Base-by-base conservation (phyloP, 306 rosid genomes). In the Malus asiatica region DNA sequence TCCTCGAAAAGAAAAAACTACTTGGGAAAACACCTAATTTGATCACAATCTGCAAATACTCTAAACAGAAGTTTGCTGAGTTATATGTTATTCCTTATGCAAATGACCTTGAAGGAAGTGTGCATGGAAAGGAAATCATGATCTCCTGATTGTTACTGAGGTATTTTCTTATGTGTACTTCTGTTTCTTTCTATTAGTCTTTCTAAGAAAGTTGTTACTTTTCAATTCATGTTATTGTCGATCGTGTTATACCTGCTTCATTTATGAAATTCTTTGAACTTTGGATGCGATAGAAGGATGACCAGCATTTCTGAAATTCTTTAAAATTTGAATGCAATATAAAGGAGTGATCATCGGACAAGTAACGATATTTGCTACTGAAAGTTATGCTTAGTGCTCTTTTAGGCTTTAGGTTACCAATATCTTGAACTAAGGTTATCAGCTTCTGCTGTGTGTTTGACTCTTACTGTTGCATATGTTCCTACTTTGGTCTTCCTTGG, bases 81-180 rank as follows among this genome's bases (percentile, higher is more conserved):
- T 76, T 10, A 75, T 79, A 22, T 74, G 45, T 85, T 32, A 48
- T 73, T 77, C 84, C 81, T 70, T 66, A 70, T 77, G 59, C 66
- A 74, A 38, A 70, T 71, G 83, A 70, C 57, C 63, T 84, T 0
- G 60, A 8, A 64, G 68, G 44, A 64, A 64, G 68, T 8, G 42
- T 15, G 57, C 25, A 16, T 55, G 66, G 53, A 59, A 3, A 5
- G 30, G 68, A 58, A 18, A 23, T 25, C 11, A 38, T 23, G 16
- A 59, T 23, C 11, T 45, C 25, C 13, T 38, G 27, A 73, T 22
- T 40, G 42, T 73, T 38, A 4, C 22, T 60, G 76, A 59, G 68
- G 76, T 59, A 59, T 16, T 40, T 69, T 23, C 25, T 59, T 73
- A 23, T 32, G 4, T 33, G 66, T 40, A 72, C 33, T n/a, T 35